phyloP scores from a whole-genome alignment of 352 stramenopile species.

The Sclerospora graminicola region DNA sequence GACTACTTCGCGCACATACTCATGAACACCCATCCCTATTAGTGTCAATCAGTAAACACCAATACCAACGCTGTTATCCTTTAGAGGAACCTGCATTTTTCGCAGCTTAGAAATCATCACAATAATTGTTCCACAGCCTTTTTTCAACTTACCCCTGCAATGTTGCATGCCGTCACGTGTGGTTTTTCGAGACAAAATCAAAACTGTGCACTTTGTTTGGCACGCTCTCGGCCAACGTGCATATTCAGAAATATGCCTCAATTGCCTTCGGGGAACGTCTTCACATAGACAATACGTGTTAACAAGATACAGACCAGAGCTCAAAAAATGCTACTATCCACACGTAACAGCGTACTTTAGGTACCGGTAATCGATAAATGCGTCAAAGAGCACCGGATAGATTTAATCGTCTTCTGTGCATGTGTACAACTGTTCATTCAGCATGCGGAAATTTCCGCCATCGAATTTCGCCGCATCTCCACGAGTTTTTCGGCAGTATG shows the following conservation, averaged over 20 bases:
- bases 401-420: conserved; percentile 80
- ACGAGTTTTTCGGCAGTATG: conserved; percentile 31
- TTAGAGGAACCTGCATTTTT: conserved; percentile 81
- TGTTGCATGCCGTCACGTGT: conserved; percentile 94
- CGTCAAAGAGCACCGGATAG: conserved; percentile 94
- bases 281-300: conserved; percentile 1
- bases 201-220: conserved; percentile 94
- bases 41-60: conserved; percentile 96
- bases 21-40: conserved; percentile 96
- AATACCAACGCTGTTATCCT: conserved; percentile 87
- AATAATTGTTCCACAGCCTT: not conserved
- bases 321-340: not conserved
- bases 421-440: conserved; percentile 99
- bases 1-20: conserved; percentile 95
- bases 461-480: conserved; percentile 86
- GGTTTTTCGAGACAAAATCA: conserved; percentile 92
- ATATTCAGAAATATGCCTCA: conserved; percentile 96
- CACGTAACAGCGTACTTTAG: conserved; percentile 57
- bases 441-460: conserved; percentile 93
- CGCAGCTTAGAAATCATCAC: not conserved
- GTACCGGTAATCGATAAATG: conserved; percentile 93
- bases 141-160: conserved; percentile 61
- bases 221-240: conserved; percentile 88
- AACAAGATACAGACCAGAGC: not conserved
- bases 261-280: conserved; percentile 60